Evolutionary conservation across 148 eudicot species (phyloP), one percentile per base, ranked within the genome.

Genomic region (Cornus controversa): DNA sequence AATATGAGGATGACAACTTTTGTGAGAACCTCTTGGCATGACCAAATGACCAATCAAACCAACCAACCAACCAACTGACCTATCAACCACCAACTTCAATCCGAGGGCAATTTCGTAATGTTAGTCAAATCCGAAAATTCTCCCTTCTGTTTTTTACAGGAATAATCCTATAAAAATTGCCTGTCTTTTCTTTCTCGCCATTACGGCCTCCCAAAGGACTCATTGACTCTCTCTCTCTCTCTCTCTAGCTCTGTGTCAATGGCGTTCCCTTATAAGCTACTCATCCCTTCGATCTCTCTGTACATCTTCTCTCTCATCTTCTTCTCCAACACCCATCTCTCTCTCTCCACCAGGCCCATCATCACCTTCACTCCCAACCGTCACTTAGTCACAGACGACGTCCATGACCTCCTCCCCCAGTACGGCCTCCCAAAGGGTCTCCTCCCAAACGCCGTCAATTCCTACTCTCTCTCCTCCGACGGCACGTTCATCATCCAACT

Each of bases 391-490:
- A 22, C 70, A 10, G 96, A 90, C 84, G 96, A 90, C 84, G 78
- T 94, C 78, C 97, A 94, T 77, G 97, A 92, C 76, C 89, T 94
- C 77, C 90, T 94, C 79, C 86, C 91, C 2, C 14, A 36, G 16
- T 94, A 78, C 90, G 88, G 90, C 69, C 80, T 94, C 69, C 98
- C 97, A 18, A 83, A 79, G 71, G 98, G 98, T 10, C 80, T 94
- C 67, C 31, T 94, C 72, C 97, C 97, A 0, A 23, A 85, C 77
- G 89, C 80, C 18, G 89, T 87, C 74, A 86, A 85, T 23, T 84
- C 98, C n/a, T 94, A 87, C 75, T 3, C 86, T 4, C 85, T 92
- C 65, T 87, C 90, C n/a, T 11, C 81, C 34, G 84, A 87, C 82
- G 92, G 92, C 10, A 34, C 70, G 66, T 90, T 94, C 82, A 63